Evolutionary conservation across 345 rosid species (phyloP), one percentile per base, ranked within the genome.

Genomic region (Citrus hindsii): DNA sequence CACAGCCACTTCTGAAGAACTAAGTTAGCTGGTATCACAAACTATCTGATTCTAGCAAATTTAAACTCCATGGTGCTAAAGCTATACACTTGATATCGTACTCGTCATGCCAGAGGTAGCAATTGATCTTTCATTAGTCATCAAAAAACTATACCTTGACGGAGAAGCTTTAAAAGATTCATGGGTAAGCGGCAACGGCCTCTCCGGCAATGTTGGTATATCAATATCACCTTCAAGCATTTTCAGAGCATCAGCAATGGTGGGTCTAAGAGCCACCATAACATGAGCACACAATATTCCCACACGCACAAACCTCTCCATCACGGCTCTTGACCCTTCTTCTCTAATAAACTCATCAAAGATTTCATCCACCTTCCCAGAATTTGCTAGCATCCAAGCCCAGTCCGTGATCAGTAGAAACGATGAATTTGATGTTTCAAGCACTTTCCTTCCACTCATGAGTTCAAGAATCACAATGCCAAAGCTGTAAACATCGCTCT

Each of bases 271-370:
- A 14, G 92, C 90, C 25, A 86, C 90, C 90, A 87, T 85, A 33
- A 85, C 89, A 79, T 89, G 94, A 67, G 91, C 92, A 78, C 94
- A 87, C 24, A 91, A 90, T 55, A 87, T 83, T 64, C 94, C 92
- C 28, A 89, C 92, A n/a, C 51, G 87, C 7, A 87, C 91, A 75
- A 86, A 91, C 75, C 94, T 91, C 70, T 88, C 87, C 92, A 91
- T 87, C 9, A 90, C 76, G 66, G 86, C 87, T 73, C 71, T 87
- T 0, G 92, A 87, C 16, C 90, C 91, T 24, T 79, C 77, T n/a
- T 73, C 88, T 38, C 86, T 79, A 33, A 91, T 84, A 0, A 79
- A 69, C 68, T 83, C 87, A 9, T 91, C 92, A 9, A 87, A 76
- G 7, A 82, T 74, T 42, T 81, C 76, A 6, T 80, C 80, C 14